Evolutionary conservation across 192 early-diverging fungal species (phyloP), one percentile per base, ranked within the genome.

Genomic region (Oehlia diaphana): DNA sequence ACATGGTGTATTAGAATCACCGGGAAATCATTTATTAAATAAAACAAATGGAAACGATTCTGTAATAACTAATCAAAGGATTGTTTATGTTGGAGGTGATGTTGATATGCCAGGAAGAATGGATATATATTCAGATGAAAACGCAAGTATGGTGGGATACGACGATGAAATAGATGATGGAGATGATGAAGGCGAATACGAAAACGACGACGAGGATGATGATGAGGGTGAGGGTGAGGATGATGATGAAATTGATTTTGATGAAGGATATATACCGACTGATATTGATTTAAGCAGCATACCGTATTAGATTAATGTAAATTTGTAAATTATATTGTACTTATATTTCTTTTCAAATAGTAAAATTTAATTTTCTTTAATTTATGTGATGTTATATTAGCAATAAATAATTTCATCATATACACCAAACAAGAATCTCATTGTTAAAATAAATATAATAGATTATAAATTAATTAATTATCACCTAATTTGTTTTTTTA

Each of bases 101-200:
- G 66, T 78, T 71, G 77, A 78, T 70, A 78, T 78, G 77, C 77
- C 77, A 50, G 77, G 77, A 37, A 66, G 77, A 53, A 68, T 78
- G 77, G 68, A 78, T 70, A 33, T 50, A n/a, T 8, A 35, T 16
- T 9, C 44, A 47, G 33, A 28, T 37, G 26, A 78, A 9, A 63
- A 23, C 21, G 33, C 14, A 47, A 47, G 13, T 10, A 35, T 47
- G 37, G 26, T 63, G 13, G 49, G 49, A 28, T 42, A 61, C 53
- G 47, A 66, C n/a, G 50, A 78, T 26, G 67, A 78, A 10, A 28
- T 35, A 33, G 65, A 53, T 26, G 66, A 78, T 61, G 77, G 35
- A 39, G 77, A 70, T 70, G 77, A 78, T 39, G 77, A 61, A 70
- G 76, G 44, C 64, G 49, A 47, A n/a, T n/a, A 39, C 9, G 71